A percentile compares a stretch with the other conserved stretches of the same genome.
Conservation (phyloP, 192 early-diverging fungal genomes). For the Diversispora eburnea region DNA sequence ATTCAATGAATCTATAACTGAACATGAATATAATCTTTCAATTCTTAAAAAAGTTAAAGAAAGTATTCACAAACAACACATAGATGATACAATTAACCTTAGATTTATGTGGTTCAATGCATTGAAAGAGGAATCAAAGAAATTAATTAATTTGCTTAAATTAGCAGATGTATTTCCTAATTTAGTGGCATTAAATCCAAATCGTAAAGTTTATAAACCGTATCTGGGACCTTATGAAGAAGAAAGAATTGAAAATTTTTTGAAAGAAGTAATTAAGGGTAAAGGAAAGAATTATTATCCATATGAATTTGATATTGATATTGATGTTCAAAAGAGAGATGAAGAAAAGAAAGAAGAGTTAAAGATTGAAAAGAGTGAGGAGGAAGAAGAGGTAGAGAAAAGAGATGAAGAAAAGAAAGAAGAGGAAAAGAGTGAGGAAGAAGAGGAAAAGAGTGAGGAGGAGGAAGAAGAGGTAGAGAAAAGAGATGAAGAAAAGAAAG, state of each 20-base stretch:
- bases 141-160: conserved; percentile 50
- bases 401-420: conserved; percentile 11
- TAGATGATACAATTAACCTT: conserved; percentile 20
- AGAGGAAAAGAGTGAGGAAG: background rate
- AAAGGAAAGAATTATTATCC: conserved; percentile 40
- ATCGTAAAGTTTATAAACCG: conserved; percentile 54
- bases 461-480: background rate
- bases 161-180: conserved; percentile 58
- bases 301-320: conserved; percentile 42
- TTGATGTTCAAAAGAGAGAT: background rate
- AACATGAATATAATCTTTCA: conserved; percentile 41
- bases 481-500: conserved; percentile 43
- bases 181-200: conserved; percentile 53
- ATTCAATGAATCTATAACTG: conserved; percentile 36
- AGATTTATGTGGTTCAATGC: conserved; percentile 65
- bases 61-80: conserved; percentile 30
- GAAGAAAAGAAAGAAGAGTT: conserved; percentile 10
- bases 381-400: background rate
- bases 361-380: conserved; percentile 1
- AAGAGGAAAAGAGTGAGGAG: conserved; percentile 5
- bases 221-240: conserved; percentile 60
- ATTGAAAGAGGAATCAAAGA: conserved; percentile 38
- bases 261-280: conserved; percentile 42
- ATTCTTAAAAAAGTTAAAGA: conserved; percentile 43
- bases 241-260: conserved; percentile 55